Base-by-base conservation (phyloP, 768 basidiomycete species). In the Lactarius indigo region DNA sequence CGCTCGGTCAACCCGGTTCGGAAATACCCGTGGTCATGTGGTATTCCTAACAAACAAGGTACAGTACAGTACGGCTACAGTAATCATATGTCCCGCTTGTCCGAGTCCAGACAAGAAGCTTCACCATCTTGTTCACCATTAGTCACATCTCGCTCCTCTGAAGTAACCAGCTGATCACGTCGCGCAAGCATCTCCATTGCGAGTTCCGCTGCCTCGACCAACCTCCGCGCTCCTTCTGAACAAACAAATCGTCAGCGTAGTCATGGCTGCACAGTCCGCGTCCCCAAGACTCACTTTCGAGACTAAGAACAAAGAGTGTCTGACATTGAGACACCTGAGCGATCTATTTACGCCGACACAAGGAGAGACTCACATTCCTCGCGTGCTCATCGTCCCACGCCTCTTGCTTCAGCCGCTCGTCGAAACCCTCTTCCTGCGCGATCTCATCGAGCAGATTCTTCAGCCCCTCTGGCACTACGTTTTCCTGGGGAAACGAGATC, bases 231-330 rank as follows among this genome's bases (percentile, higher is more conserved):
- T 2, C 77, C 76, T 39, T 74, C 79, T 80, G 64, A 28, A 47
- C 7, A 44, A 10, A n/a, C n/a, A n/a, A 33, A 33, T 62, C 26
- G 42, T 63, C 37, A 66, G 52, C 23, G 7, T n/a, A 30, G 26
- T 18, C n/a, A 59, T 10, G 15, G 37, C 37, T 15, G 5, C 13
- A 55, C 30, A 2, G 30, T 42, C 60, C 30, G 67, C 28, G 5
- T 9, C 17, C 20, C 8, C 23, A 26, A 17, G 20, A 74, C 80
- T 73, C 66, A 83, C 82, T 79, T 72, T 84, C 83, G 23, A 84
- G 75, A 42, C 78, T 80, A 20, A 84, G 72, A 71, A 79, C 73
- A 69, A 83, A 75, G 28, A 84, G 59, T 2, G 76, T 78, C 83
- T 83, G 56, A 10, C 47, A 9, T n/a, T 7, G 30, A 23, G 17